Evolutionary conservation across 2,329 filamentous ascomycete species (phyloP), one percentile per base, ranked within the genome.

Genomic region (Colletotrichum phormii): DNA sequence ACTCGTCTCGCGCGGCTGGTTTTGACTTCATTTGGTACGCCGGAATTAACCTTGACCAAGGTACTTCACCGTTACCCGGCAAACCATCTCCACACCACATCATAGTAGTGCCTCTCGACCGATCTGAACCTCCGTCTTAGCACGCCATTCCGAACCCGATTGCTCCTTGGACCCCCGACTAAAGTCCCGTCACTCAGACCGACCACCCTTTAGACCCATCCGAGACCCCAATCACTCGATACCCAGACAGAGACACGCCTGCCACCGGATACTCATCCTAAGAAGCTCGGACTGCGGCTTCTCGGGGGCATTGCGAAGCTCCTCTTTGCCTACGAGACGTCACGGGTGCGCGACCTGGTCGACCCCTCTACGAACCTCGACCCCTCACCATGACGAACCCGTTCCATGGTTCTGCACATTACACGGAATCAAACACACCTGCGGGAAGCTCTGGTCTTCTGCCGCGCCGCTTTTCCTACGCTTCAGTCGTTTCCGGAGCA

Each of bases 351-450:
- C 70, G 57, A 73, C 62, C 71, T 55, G 61, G 70, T 49, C 58
- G 65, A 63, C 51, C 33, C 55, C 61, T 61, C 35, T 22, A 68
- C 75, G 42, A 58, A 72, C 18, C 60, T 58, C 60, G 67, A 70
- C 72, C 73, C 77, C 75, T 67, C 77, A 79, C 70, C 76, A 86
- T 87, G 85, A 80, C 84, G 75, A 86, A 85, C 75, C 84, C 84
- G 13, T 85, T 82, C 69, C 81, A 82, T 75, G 78, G 76, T 75
- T 77, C 80, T 9, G 75, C 80, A 61, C 80, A 78, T 75, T 81
- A 80, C 70, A 77, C 79, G 71, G 82, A 83, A 66, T 76, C 79
- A 49, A 77, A 78, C 42, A 77, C 76, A 24, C 75, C 78, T 11
- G 66, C 75, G 18, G 75, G 75, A 24, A 69, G 81, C 54, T 77